Evolutionary conservation across 208 protist species (phyloP).

Genomic region (Sergeia podlipaevii): DNA sequence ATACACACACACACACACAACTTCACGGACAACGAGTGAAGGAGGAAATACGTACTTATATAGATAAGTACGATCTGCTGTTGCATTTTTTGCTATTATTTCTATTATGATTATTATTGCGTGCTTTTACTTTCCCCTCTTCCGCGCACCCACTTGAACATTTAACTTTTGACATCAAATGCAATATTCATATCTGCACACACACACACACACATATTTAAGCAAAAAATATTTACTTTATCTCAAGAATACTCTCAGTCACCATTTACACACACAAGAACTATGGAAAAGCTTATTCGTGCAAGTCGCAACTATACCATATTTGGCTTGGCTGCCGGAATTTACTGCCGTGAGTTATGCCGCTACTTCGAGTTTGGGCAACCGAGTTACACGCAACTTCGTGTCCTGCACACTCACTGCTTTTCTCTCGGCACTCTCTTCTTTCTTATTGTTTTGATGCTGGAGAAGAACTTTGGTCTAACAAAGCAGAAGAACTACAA

Average conservation of each 20-base stretch:
- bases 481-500: conserved; percentile 45
- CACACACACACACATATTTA: not conserved
- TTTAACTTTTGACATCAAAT: no score
- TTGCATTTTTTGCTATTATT: no score
- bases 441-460: conserved; percentile 43
- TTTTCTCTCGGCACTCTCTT: conserved; percentile 59
- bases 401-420: conserved; percentile 60
- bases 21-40: no score
- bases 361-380: conserved; percentile 22
- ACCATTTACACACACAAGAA: conserved; percentile 9
- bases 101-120: no score
- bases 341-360: conserved; percentile 61
- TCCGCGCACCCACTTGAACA: no score
- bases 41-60: no score
- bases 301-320: conserved; percentile 46
- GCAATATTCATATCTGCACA: no score
- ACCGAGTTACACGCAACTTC: conserved; percentile 40
- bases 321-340: conserved; percentile 30
- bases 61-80: no score
- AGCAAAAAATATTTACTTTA: conserved; percentile 9
- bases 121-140: no score
- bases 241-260: conserved; percentile 12
- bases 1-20: no score
- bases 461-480: conserved; percentile 52
- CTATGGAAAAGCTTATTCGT: conserved; percentile 42